Evolutionary conservation across 352 stramenopile genomes (phyloP), one percentile per base, ranked within the genome.

Genomic region (Phytophthora crassamura): DNA sequence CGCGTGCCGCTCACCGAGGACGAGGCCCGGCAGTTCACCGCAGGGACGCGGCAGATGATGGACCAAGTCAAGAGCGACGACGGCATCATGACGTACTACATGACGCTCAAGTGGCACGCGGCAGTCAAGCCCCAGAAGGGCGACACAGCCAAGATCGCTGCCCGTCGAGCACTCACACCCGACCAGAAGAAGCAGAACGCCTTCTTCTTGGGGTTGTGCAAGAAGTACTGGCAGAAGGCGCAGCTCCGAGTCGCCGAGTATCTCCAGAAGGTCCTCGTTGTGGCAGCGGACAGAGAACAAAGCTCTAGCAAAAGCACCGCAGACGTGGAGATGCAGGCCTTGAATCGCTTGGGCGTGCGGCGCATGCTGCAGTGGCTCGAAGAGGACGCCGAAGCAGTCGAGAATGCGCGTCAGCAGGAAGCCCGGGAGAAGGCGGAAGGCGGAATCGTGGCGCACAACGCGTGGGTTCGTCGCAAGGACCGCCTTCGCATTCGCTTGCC

Each of bases 101-200:
- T 95, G 82, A 92, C 86, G 22, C 76, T 95, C 53, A 95, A 95
- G 68, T 95, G 86, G 84, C 86, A 91, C 49, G 73, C 87, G 18
- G 85, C 87, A 7, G 85, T 79, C 45, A 95, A 95, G 65, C 80
- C 80, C 8, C 85, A 94, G 39, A 93, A 93, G 51, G 87, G 85
- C 8, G 87, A 95, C 60, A 95, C 85, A 8, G 87, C 87, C 36
- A 95, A 94, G 66, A 94, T 95, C 34, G 85, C 87, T 0, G 85
- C 85, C 15, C 77, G 86, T 1, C 74, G 85, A 32, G 50, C 53
- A 43, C 78, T 95, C 46, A 88, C 84, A 12, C 30, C 56, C 0
- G 86, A 95, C 65, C 84, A 95, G 47, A 95, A 93, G 67, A 75
- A 77, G 43, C 85, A 93, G 46, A 94, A 95, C 32, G 71, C 74